Base-by-base conservation (phyloP, 805 yeast genomes). In the Saccharomycopsis sp. region DNA sequence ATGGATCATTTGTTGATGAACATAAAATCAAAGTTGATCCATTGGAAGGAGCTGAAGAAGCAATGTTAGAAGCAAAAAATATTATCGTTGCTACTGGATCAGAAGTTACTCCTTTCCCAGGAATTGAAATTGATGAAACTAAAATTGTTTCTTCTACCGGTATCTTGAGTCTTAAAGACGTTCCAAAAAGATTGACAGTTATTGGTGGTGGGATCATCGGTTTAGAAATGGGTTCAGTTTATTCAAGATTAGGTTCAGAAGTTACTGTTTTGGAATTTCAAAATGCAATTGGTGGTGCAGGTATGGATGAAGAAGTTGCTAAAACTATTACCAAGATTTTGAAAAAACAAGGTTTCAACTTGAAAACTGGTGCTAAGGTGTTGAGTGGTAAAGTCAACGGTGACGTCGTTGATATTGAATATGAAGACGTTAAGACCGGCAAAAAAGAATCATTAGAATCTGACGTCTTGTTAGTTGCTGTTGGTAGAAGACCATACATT, bases 181-280 rank as follows among this genome's bases (percentile, higher is more conserved):
- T 93, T 48, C 99, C 99, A 62, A 88, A 93, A 75, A 80, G 74
- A 64, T 60, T 93, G 61, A 83, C 90, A 55, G 80, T 93, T 68
- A 90, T 93, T 59, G 99, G 99, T 64, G 99, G 96, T 70, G 98
- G 99, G 75, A 90, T 93, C 71, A 93, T 93, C 64, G 99, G 99
- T 61, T 78, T 93, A 56, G 99, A 93, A 73, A 93, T 93, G 96
- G 98, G 96, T 53, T 89, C 97, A 21, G 99, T 93, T 39, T 93
- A 94, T 82, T 71, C 89, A 48, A 80, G 98, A 69, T 71, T 93
- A 59, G 99, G 99, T 37, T 71, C 96, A 35, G 88, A 93, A 71
- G 98, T 93, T 53, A 90, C 97, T 36, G 83, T 93, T 45, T 70
- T 93, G 50, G 99, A 93, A 75, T 93, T 77, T 79, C 86, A 81